Percentiles rank a stretch among this genome's conserved stretches.
phyloP scores from a whole-genome alignment of 768 basidiomycete species.

The Boletus fagicola region DNA sequence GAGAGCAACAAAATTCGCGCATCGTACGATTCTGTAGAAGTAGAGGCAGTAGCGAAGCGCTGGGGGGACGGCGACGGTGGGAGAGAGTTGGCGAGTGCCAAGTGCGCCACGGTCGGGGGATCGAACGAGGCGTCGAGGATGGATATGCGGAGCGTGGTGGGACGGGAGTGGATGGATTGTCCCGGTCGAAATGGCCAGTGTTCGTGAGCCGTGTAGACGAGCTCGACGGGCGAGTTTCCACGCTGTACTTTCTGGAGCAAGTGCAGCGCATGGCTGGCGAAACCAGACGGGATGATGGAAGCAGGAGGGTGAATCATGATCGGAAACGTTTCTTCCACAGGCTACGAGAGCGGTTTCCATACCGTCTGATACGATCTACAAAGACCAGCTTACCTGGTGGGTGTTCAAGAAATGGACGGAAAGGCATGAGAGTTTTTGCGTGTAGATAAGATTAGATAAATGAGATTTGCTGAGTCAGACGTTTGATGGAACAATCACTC shows the following conservation, averaged over 20 bases:
- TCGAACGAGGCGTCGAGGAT: conserved; percentile 94
- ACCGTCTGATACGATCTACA: background rate
- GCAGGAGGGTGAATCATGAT: conserved; percentile 8
- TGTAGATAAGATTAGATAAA: conserved; percentile 21
- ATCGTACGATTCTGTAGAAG: conserved; percentile 45
- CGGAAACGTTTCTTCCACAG: background rate
- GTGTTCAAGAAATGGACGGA: background rate
- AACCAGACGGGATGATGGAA: conserved; percentile 13
- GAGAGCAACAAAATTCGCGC: conserved; percentile 79
- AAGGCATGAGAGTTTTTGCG: background rate
- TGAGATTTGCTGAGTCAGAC: conserved; percentile 25
- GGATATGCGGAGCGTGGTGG: conserved; percentile 48
- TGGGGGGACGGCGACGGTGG: conserved; percentile 23
- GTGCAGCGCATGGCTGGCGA: conserved; percentile 22
- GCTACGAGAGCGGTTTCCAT: background rate
- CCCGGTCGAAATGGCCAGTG: conserved; percentile 59
- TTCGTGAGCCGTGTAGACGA: conserved; percentile 59
- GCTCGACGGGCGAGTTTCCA: conserved; percentile 49
- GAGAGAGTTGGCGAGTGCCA: conserved; percentile 60
- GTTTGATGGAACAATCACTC: no score
- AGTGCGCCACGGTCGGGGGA: conserved; percentile 84
- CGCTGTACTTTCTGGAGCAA: conserved; percentile 39
- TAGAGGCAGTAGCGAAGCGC: background rate
- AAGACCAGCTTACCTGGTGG: conserved; percentile 1
- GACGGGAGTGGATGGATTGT: conserved; percentile 3